These are phyloP conservation scores for Penicillium capsulatum DNA, from an alignment of 2,329 filamentous ascomycete genomes.

Conservation along the genomic window DNA sequence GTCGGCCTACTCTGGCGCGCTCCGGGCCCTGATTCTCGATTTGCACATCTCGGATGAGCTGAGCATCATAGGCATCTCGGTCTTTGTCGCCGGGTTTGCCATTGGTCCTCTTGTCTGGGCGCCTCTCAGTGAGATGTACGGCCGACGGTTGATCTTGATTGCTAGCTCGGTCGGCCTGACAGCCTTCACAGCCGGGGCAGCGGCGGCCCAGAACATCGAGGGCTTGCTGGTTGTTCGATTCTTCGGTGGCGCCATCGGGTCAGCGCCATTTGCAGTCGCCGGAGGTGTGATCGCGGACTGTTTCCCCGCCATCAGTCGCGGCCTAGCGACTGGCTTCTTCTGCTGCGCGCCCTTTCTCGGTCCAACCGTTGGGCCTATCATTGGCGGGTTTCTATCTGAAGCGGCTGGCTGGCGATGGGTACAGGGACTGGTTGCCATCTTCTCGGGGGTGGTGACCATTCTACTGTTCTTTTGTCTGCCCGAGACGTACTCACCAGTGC, in stretches of 20 bases:
- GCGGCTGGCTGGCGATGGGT: slow-evolving; percentile 66
- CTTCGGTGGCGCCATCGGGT: slow-evolving; percentile 59
- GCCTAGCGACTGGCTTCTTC: slow-evolving; percentile 60
- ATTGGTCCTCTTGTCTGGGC: slow-evolving; percentile 44
- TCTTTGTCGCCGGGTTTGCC: slow-evolving; percentile 44
- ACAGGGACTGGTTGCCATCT: slow-evolving; percentile 57
- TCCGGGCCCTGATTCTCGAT: slow-evolving; percentile 27
- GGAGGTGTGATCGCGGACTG: slow-evolving; percentile 60
- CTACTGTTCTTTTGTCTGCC: slow-evolving; percentile 23
- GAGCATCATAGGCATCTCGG: slow-evolving; percentile 38
- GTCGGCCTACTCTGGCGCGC: slow-evolving; percentile 39
- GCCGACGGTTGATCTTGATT: slow-evolving; percentile 31
- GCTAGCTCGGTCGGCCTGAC: slow-evolving; percentile 42
- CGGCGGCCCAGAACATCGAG: slow-evolving; percentile 54
- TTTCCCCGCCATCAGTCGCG: slow-evolving; percentile 51
- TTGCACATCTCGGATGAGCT: slow-evolving; percentile 35
- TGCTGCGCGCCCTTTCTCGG: slow-evolving; percentile 64
- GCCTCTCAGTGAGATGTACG: slow-evolving; percentile 33
- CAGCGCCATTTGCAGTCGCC: slow-evolving; percentile 57
- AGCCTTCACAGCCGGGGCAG: slow-evolving; percentile 58
- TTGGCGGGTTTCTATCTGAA: slow-evolving; percentile 61
- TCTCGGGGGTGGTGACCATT: slow-evolving; percentile 56
- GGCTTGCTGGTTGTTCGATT: slow-evolving; percentile 62
- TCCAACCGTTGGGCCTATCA: slow-evolving; percentile 59
- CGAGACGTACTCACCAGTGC: slow-evolving; percentile 45